These are phyloP conservation scores for Trapa bicornis DNA, from an alignment of 345 rosid species.

Conservation along the genomic window DNA sequence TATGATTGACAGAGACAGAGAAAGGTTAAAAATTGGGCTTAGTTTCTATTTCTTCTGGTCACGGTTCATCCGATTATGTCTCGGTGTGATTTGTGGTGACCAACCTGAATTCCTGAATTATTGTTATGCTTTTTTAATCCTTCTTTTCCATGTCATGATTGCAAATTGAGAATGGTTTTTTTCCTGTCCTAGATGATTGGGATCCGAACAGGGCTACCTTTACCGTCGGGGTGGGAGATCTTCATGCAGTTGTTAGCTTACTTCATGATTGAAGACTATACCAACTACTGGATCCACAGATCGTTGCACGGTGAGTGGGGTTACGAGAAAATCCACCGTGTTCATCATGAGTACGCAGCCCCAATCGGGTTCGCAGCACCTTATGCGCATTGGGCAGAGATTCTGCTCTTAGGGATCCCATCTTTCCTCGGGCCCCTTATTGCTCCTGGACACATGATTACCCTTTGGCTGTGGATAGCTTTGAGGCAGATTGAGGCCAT, in stretches of 20 bases:
- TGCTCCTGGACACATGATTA: constrained; percentile 88
- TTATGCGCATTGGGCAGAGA: constrained; percentile 90
- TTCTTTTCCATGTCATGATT: not conserved
- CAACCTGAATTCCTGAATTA: too few species aligned
- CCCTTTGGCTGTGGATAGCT: constrained; percentile 86
- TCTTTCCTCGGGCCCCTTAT: constrained; percentile 86
- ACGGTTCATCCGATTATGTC: too few species aligned
- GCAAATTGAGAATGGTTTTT: not conserved
- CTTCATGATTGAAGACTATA: constrained; percentile 70
- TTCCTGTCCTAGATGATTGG: constrained; percentile 46
- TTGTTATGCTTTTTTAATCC: too few species aligned
- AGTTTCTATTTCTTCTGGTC: too few species aligned
- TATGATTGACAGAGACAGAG: too few species aligned
- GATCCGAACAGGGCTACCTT: constrained; percentile 48
- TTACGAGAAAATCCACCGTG: constrained; percentile 73
- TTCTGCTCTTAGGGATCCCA: constrained; percentile 84
- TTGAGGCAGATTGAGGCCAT: constrained; percentile 81
- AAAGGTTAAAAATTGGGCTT: too few species aligned
- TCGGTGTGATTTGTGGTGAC: not conserved
- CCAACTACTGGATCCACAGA: constrained; percentile 84
- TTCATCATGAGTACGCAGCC: constrained; percentile 82
- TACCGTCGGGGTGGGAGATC: constrained; percentile 68
- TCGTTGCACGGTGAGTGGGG: constrained; percentile 79
- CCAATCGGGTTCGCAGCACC: constrained; percentile 85
- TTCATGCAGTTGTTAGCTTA: constrained; percentile 51